Conservation (phyloP, 345 rosid genomes). For the Crucihimalaya himalaica region DNA sequence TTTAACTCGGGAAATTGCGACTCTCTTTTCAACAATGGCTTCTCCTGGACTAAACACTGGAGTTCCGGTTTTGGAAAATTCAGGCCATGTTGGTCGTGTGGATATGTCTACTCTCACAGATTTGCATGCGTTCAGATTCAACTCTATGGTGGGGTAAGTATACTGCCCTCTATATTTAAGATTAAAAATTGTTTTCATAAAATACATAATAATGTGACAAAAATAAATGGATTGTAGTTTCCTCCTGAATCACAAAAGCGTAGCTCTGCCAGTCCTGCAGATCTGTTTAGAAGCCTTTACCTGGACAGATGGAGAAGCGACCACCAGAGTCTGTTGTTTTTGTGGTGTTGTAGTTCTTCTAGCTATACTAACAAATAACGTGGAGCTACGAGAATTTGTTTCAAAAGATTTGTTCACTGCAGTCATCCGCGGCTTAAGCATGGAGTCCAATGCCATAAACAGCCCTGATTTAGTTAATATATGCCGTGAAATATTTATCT, state of each 20-base stretch:
- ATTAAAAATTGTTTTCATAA: not conserved
- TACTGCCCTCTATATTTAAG: not conserved
- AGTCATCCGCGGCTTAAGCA: constrained; percentile 40
- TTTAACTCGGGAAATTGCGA: constrained; percentile 72
- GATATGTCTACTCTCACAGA: constrained; percentile 61
- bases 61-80: constrained; percentile 65
- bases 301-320: constrained; percentile 82
- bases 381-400: constrained; percentile 62
- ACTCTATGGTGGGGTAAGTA: constrained; percentile 78
- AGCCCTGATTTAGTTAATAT: constrained; percentile 51
- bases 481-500: constrained; percentile 72
- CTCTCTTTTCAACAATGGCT: constrained; percentile 62
- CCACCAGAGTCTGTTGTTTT: constrained; percentile 62
- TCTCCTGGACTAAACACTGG: constrained; percentile 64
- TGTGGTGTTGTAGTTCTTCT: constrained; percentile 50
- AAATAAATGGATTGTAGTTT: constrained; percentile 45
- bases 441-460: constrained; percentile 57
- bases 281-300: constrained; percentile 64
- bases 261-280: constrained; percentile 51
- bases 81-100: constrained; percentile 56
- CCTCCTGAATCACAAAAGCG: constrained; percentile 35
- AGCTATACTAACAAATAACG: constrained; percentile 59
- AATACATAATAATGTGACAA: not conserved
- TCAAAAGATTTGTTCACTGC: constrained; percentile 67
- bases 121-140: constrained; percentile 53